Conservation (phyloP, 768 basidiomycete genomes). For the Boletellus ananiceps region DNA sequence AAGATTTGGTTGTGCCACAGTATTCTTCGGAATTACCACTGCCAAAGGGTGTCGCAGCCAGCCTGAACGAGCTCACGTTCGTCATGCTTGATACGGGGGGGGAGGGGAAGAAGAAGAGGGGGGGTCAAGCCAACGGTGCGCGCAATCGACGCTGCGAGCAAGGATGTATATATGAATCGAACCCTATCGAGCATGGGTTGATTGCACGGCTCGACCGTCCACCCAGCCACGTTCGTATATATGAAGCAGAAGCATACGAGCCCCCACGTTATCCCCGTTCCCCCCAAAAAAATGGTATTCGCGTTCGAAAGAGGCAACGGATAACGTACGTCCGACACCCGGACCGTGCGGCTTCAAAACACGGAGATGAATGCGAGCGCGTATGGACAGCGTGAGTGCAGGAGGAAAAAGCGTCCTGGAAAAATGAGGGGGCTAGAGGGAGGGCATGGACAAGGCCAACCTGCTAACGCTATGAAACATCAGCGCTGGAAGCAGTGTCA, state of each 20-base stretch:
- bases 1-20: too few species aligned
- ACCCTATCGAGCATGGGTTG: conserved; percentile 31
- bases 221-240: conserved; percentile 40
- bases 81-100: too few species aligned
- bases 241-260: conserved; percentile 55
- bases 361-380: conserved; percentile 8
- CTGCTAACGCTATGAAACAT: too few species aligned
- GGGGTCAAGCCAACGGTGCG: too few species aligned
- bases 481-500: too few species aligned
- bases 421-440: not conserved
- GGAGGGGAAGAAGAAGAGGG: too few species aligned
- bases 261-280: conserved; percentile 48
- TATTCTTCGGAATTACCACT: too few species aligned
- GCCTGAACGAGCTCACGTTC: too few species aligned
- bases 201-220: conserved; percentile 49
- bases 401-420: not conserved
- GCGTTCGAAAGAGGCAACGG: not conserved
- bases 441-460: too few species aligned
- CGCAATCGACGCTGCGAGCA: too few species aligned
- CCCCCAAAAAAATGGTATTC: not conserved
- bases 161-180: conserved; percentile 34
- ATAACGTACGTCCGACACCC: conserved; percentile 57
- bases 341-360: conserved; percentile 40
- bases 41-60: too few species aligned
- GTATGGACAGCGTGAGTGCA: conserved; percentile 3